These are phyloP conservation scores for Neoboletus magnificus DNA, from an alignment of 768 basidiomycete species.

Conservation along the genomic window DNA sequence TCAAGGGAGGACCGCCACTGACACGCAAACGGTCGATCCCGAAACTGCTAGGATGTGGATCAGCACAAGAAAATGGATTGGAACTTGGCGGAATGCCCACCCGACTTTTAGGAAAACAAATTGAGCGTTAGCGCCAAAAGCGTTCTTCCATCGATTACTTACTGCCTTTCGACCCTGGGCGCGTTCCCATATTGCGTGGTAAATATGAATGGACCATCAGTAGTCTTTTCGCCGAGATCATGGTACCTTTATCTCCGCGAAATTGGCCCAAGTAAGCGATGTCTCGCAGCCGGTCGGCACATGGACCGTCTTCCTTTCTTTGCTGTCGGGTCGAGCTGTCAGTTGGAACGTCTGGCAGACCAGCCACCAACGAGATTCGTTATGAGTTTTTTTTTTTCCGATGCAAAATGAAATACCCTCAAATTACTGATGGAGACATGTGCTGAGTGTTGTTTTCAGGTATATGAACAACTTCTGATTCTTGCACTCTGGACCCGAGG, in stretches of 20 bases:
- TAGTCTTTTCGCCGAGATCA: neutral
- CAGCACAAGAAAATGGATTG: neutral
- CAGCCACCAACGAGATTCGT: too few relatives aligned
- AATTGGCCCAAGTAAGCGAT: conserved; percentile 2
- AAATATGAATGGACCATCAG: conserved; percentile 7
- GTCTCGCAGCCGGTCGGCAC: conserved; percentile 12
- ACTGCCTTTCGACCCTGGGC: neutral
- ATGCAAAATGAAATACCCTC: neutral
- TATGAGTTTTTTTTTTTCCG: neutral
- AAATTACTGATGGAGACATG: neutral
- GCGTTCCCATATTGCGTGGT: conserved; percentile 13
- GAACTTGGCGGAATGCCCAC: conserved; percentile 1
- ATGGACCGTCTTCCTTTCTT: neutral
- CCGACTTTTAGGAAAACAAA: conserved; percentile 6
- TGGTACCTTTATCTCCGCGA: conserved; percentile 26
- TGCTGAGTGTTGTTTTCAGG: neutral
- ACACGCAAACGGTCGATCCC: conserved; percentile 1
- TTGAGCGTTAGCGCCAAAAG: conserved; percentile 1
- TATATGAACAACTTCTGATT: too few relatives aligned
- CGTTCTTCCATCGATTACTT: neutral
- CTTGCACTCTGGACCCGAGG: neutral
- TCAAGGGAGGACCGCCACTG: neutral
- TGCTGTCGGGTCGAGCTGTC: neutral
- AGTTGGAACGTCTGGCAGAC: neutral
- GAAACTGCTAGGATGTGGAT: conserved; percentile 1